Percentiles rank a stretch among this genome's conserved stretches.
Conservation (phyloP, 129 eudicot genomes). For the Tagetes patula region DNA sequence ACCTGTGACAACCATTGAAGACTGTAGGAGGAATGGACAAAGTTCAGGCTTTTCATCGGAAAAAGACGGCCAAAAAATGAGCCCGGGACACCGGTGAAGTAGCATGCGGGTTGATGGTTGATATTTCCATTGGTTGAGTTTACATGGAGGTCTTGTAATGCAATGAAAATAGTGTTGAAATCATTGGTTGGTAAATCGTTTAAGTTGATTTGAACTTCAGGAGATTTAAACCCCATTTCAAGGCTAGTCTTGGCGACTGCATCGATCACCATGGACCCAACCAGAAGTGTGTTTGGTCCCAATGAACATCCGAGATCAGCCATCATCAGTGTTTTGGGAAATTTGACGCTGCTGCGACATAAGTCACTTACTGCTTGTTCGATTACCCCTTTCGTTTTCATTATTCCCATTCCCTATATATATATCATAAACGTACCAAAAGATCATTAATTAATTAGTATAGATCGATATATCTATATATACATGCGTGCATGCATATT, state of each 20-base stretch:
- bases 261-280: slow-evolving; percentile 41
- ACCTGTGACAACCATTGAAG: slow-evolving; percentile 72
- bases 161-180: slow-evolving; percentile 59
- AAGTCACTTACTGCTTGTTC: slow-evolving; percentile 25
- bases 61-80: slow-evolving; percentile 64
- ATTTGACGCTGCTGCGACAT: neutral
- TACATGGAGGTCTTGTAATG: slow-evolving; percentile 40
- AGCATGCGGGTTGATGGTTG: slow-evolving; percentile 33
- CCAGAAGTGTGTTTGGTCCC: slow-evolving; percentile 68
- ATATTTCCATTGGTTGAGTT: neutral
- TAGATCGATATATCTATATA: no score
- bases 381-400: slow-evolving; percentile 23
- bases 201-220: slow-evolving; percentile 55
- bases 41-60: slow-evolving; percentile 45
- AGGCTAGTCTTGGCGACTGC: slow-evolving; percentile 33
- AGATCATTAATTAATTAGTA: neutral
- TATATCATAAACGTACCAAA: neutral
- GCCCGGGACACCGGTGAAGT: slow-evolving; percentile 61
- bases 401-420: slow-evolving; percentile 36
- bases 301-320: slow-evolving; percentile 83
- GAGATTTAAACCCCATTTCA: slow-evolving; percentile 35
- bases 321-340: slow-evolving; percentile 41
- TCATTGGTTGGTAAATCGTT: slow-evolving; percentile 87
- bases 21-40: slow-evolving; percentile 74
- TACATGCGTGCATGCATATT: no score